A percentile compares a stretch with the other conserved stretches of the same genome.
Conservation (phyloP, 441 rosid genomes). For the Corymbia citriodora region DNA sequence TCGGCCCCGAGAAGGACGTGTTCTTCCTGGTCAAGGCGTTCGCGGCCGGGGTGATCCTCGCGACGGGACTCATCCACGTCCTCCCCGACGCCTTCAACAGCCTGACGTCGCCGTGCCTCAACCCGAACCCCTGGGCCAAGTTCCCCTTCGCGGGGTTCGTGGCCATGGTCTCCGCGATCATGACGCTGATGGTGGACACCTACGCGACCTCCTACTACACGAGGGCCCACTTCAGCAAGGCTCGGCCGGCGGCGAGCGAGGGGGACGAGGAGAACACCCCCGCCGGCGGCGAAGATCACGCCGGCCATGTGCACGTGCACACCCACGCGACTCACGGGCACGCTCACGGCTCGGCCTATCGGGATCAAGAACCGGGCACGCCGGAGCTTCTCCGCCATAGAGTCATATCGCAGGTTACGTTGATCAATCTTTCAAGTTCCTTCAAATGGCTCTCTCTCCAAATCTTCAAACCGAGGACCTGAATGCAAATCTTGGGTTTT, state of each 20-base stretch:
- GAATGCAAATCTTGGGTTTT: background rate
- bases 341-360: conserved; percentile 27
- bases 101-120: conserved; percentile 45
- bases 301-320: conserved; percentile 22
- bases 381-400: conserved; percentile 42
- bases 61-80: conserved; percentile 65
- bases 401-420: conserved; percentile 33
- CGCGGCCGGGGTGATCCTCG: conserved; percentile 66
- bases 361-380: background rate
- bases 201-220: conserved; percentile 37
- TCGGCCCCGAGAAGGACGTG: conserved; percentile 33
- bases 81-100: conserved; percentile 57
- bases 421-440: too few relatives aligned
- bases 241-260: background rate
- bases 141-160: conserved; percentile 66
- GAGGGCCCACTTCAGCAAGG: conserved; percentile 10
- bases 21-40: conserved; percentile 65
- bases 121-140: conserved; percentile 26
- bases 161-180: conserved; percentile 54
- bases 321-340: conserved; percentile 45
- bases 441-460: background rate
- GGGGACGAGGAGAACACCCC: conserved; percentile 1
- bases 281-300: background rate
- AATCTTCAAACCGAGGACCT: background rate
- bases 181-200: conserved; percentile 42